These are phyloP conservation scores for Aurinia saxatilis DNA, from an alignment of 345 rosid genomes.

Conservation along the genomic window DNA sequence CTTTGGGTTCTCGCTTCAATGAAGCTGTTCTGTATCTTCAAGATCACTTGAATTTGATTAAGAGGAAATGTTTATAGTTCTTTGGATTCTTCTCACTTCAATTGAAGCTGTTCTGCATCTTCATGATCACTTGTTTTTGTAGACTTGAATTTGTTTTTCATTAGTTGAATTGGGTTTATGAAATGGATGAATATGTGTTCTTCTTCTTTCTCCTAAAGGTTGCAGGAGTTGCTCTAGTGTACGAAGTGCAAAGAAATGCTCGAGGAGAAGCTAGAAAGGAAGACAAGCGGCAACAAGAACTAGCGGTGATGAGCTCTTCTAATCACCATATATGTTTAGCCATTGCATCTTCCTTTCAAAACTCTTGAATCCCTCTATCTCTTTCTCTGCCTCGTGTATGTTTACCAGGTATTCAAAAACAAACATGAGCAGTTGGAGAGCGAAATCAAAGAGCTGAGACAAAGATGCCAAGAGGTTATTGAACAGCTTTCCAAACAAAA, in stretches of 20 bases:
- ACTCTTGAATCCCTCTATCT: not conserved
- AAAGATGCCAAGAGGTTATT: not conserved
- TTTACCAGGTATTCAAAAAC: slow-evolving; percentile 13
- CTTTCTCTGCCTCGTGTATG: not conserved
- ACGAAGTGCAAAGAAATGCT: slow-evolving; percentile 75
- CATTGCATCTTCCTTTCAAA: not conserved
- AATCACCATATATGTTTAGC: not conserved
- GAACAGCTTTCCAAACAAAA: slow-evolving; percentile 8
- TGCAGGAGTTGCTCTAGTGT: slow-evolving; percentile 70
- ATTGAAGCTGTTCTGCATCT: not conserved
- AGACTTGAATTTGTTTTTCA: not conserved
- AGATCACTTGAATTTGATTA: no score
- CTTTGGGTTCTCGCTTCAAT: no score
- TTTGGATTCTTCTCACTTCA: no score
- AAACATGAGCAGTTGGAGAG: slow-evolving; percentile 18
- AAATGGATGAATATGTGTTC: not conserved
- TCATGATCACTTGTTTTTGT: not conserved
- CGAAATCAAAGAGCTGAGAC: slow-evolving; percentile 5
- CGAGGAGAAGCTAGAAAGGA: slow-evolving; percentile 81
- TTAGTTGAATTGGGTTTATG: not conserved
- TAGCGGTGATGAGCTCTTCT: slow-evolving; percentile 35
- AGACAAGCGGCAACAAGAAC: slow-evolving; percentile 51
- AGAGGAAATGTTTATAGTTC: no score
- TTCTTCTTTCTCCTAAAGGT: slow-evolving; percentile 30
- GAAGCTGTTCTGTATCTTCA: no score